phyloP scores from a whole-genome alignment of 352 stramenopile genomes.

The Globisporangium yorkense region DNA sequence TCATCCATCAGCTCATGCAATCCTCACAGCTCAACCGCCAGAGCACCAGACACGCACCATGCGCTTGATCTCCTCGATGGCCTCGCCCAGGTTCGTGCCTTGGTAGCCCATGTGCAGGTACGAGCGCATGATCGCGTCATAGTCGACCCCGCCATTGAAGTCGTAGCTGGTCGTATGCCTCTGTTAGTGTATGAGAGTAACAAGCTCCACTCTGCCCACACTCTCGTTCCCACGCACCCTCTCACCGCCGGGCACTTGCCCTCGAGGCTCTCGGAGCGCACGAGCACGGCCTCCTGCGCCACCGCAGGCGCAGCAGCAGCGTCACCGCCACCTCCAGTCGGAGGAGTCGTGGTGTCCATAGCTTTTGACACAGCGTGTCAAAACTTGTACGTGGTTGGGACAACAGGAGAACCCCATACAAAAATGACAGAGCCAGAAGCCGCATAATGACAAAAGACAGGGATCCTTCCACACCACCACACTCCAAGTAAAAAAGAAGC shows the following conservation, averaged over 20 bases:
- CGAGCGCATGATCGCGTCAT: slow-evolving; percentile 75
- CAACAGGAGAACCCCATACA: no score
- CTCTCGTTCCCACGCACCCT: slow-evolving; percentile 15
- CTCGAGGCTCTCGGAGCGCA: slow-evolving; percentile 74
- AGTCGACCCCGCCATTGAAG: slow-evolving; percentile 88
- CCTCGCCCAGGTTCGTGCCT: slow-evolving; percentile 95
- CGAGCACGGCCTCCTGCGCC: slow-evolving; percentile 68
- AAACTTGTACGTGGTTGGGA: no score
- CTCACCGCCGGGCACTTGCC: slow-evolving; percentile 49
- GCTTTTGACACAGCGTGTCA: no score
- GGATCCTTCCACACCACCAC: no score
- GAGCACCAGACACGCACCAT: slow-evolving; percentile 73
- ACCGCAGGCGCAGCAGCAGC: slow-evolving; percentile 24
- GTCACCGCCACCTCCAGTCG: not conserved
- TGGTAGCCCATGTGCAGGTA: slow-evolving; percentile 92
- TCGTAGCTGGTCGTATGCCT: slow-evolving; percentile 58
- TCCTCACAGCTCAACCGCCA: not conserved
- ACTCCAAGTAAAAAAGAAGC: not conserved
- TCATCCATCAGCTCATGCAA: no score
- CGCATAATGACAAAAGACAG: no score
- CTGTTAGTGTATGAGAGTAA: not conserved
- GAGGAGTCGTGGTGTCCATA: not conserved
- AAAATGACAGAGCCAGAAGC: no score
- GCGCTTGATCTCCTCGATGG: slow-evolving; percentile 97
- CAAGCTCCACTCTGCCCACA: not conserved